These are phyloP conservation scores for Iodosphaeria phyllophila DNA, from an alignment of 2,329 filamentous ascomycete genomes.

Conservation along the genomic window DNA sequence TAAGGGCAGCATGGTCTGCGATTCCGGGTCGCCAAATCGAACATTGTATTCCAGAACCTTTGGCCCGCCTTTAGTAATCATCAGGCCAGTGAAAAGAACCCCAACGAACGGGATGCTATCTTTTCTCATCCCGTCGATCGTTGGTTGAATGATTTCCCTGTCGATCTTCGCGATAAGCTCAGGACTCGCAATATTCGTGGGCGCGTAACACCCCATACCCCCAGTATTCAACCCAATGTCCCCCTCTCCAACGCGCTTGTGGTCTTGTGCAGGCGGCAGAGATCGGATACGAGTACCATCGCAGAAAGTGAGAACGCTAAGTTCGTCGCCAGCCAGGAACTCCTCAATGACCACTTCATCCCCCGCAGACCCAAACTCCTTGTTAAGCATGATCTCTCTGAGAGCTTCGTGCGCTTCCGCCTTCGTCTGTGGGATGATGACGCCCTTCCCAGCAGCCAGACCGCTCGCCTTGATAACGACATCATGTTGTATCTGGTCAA, in stretches of 20 bases:
- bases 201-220: conserved; percentile 94
- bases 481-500: conserved; percentile 50
- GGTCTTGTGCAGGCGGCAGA: conserved; percentile 83
- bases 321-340: conserved; percentile 75
- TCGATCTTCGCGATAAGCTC: conserved; percentile 65
- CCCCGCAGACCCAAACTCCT: conserved; percentile 71
- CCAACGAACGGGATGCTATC: conserved; percentile 60
- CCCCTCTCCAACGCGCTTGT: conserved; percentile 85
- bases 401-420: conserved; percentile 69
- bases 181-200: conserved; percentile 61
- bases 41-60: conserved; percentile 83
- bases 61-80: conserved; percentile 59
- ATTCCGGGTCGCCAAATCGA: conserved; percentile 82
- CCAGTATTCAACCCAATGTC: conserved; percentile 88
- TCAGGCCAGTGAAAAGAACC: conserved; percentile 66
- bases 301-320: conserved; percentile 79
- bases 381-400: conserved; percentile 77
- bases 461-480: conserved; percentile 91
- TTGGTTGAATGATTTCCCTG: conserved; percentile 69
- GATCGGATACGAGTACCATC: conserved; percentile 74
- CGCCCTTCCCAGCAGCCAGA: conserved; percentile 85
- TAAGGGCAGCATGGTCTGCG: conserved; percentile 39
- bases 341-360: conserved; percentile 93
- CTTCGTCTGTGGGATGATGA: conserved; percentile 69
- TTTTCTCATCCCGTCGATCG: conserved; percentile 69